These are phyloP conservation scores for Chamaecyparis obtusa DNA, from an alignment of 75 land plant species.

Conservation along the genomic window DNA sequence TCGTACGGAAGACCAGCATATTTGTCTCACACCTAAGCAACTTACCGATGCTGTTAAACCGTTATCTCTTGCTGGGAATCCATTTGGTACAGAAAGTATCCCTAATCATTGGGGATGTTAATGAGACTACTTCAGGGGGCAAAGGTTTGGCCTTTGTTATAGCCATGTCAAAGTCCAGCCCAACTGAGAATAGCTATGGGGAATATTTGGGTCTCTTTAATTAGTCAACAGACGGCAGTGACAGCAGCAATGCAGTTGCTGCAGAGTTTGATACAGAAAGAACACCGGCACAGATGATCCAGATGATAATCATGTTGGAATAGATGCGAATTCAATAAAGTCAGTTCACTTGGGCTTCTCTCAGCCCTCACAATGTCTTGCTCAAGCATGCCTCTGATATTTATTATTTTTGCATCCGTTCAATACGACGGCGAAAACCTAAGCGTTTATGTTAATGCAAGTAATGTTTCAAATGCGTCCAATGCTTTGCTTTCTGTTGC, in stretches of 20 bases:
- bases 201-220: too few relatives aligned
- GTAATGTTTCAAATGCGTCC: background rate
- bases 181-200: too few relatives aligned
- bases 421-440: slow-evolving; percentile 29
- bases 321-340: slow-evolving; percentile 32
- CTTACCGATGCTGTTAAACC: too few relatives aligned
- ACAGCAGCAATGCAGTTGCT: too few relatives aligned
- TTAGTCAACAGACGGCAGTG: too few relatives aligned
- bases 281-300: slow-evolving; percentile 23
- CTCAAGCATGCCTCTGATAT: slow-evolving; percentile 12
- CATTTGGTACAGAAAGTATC: too few relatives aligned
- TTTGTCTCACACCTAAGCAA: too few relatives aligned
- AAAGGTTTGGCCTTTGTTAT: too few relatives aligned
- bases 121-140: slow-evolving; percentile 16
- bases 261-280: background rate
- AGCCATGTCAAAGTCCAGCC: too few relatives aligned
- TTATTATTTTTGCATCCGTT: slow-evolving; percentile 11
- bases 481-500: slow-evolving; percentile 12
- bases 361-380: slow-evolving; percentile 15
- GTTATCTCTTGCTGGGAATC: too few relatives aligned
- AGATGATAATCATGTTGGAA: slow-evolving; percentile 50
- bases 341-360: slow-evolving; percentile 21
- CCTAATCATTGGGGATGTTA: background rate
- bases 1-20: too few relatives aligned
- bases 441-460: slow-evolving; percentile 15